phyloP scores from a whole-genome alignment of 768 basidiomycete genomes.

The Russula foetens region DNA sequence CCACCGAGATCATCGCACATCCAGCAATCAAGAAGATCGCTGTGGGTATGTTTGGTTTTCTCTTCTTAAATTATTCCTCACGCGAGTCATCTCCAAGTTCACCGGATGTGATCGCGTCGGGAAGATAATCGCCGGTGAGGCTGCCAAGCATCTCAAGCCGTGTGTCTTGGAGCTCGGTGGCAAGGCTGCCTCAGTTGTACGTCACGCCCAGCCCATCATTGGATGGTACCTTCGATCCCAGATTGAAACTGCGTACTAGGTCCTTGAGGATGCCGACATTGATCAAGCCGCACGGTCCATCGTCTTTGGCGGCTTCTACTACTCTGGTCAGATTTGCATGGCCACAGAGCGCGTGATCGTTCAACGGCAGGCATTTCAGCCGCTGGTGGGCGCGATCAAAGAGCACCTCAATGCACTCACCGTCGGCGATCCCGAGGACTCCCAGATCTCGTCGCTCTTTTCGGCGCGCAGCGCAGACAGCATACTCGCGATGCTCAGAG shows the following conservation, averaged over 20 bases:
- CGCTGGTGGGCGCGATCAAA: conserved; percentile 32
- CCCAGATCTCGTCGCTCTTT: conserved; percentile 35
- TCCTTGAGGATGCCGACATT: conserved; percentile 46
- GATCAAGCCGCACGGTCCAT: conserved; percentile 44
- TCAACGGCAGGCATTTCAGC: conserved; percentile 33
- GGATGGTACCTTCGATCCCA: not conserved
- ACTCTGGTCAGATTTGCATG: conserved; percentile 52
- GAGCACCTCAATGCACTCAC: conserved; percentile 28
- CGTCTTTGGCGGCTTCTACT: conserved; percentile 35
- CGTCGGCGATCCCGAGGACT: conserved; percentile 30
- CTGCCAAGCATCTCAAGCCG: conserved; percentile 48
- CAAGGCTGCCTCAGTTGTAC: conserved; percentile 45
- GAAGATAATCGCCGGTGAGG: conserved; percentile 44
- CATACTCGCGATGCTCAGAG: conserved; percentile 35
- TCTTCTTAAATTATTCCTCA: not conserved
- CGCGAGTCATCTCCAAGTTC: conserved; percentile 32
- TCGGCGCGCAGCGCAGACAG: conserved; percentile 36
- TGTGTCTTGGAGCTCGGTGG: conserved; percentile 50
- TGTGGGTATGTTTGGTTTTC: conserved; percentile 26
- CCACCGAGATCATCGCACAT: conserved; percentile 47
- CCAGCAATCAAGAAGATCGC: conserved; percentile 46
- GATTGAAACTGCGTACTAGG: too few relatives aligned
- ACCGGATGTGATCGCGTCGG: conserved; percentile 52
- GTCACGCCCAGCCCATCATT: conserved; percentile 16
- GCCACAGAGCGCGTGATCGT: conserved; percentile 50